Conservation (phyloP, 345 rosid species). For the Camelina neglecta region DNA sequence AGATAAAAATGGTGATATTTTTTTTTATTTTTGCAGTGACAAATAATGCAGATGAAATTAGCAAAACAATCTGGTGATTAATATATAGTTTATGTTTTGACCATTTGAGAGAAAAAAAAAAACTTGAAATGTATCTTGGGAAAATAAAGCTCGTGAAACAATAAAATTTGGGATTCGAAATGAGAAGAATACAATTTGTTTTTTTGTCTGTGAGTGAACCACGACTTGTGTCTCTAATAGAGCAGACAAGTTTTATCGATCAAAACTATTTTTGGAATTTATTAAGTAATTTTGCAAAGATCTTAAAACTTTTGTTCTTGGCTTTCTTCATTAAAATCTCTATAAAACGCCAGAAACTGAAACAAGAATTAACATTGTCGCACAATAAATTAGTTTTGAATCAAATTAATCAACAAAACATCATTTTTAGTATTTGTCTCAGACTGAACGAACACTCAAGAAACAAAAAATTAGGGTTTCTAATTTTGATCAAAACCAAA, state of each 20-base stretch:
- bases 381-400: background rate
- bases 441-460: background rate
- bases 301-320: conserved; percentile 23
- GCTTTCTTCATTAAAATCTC: conserved; percentile 9
- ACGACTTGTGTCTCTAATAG: conserved; percentile 47
- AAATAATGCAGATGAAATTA: conserved; percentile 25
- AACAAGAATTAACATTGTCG: conserved; percentile 1
- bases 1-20: conserved; percentile 12
- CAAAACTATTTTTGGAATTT: conserved; percentile 29
- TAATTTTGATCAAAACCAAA: background rate
- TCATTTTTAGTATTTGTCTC: background rate
- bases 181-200: conserved; percentile 24
- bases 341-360: conserved; percentile 15
- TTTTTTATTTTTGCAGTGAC: background rate
- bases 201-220: conserved; percentile 35
- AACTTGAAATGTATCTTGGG: conserved; percentile 15
- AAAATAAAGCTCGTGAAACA: conserved; percentile 35
- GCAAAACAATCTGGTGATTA: conserved; percentile 1
- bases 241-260: conserved; percentile 47
- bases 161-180: conserved; percentile 25
- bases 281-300: conserved; percentile 13
- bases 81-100: conserved; percentile 44
- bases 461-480: background rate
- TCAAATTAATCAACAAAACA: background rate
- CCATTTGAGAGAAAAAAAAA: conserved; percentile 1